These are phyloP conservation scores for Coemansia reversa DNA, from an alignment of 192 early-diverging fungal species.

Conservation along the genomic window DNA sequence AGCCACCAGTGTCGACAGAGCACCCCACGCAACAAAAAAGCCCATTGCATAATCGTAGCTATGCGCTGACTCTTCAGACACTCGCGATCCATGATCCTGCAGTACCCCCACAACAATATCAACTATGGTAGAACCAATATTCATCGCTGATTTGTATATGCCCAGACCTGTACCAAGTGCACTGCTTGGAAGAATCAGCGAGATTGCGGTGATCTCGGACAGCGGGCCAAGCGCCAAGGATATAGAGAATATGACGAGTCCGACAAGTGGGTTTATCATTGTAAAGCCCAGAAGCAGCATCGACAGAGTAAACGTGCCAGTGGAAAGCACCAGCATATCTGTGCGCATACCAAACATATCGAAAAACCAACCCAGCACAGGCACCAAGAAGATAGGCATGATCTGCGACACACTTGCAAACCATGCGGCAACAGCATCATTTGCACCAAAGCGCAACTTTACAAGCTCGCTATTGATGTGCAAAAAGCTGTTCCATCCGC, in stretches of 20 bases:
- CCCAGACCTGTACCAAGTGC: slow-evolving; percentile 63
- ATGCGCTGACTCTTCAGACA: slow-evolving; percentile 35
- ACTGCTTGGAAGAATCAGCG: slow-evolving; percentile 57
- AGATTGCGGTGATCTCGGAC: slow-evolving; percentile 61
- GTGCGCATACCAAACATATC: slow-evolving; percentile 66
- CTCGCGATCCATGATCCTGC: slow-evolving; percentile 53
- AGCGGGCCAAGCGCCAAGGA: slow-evolving; percentile 64
- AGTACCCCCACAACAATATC: slow-evolving; percentile 62
- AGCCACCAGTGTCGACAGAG: slow-evolving; percentile 37
- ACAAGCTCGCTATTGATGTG: slow-evolving; percentile 73
- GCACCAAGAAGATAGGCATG: slow-evolving; percentile 67
- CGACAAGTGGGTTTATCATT: slow-evolving; percentile 56
- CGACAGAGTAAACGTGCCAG: slow-evolving; percentile 33
- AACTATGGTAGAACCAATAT: slow-evolving; percentile 61
- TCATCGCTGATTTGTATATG: slow-evolving; percentile 64
- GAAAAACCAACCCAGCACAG: slow-evolving; percentile 69
- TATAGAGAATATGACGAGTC: slow-evolving; percentile 58
- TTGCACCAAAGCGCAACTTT: slow-evolving; percentile 64
- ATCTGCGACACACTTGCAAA: slow-evolving; percentile 67
- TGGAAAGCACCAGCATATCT: slow-evolving; percentile 39
- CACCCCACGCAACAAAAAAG: slow-evolving; percentile 53
- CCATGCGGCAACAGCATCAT: slow-evolving; percentile 64
- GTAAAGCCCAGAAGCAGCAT: slow-evolving; percentile 60
- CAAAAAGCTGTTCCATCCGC: slow-evolving; percentile 66
- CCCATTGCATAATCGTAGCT: slow-evolving; percentile 55